Conservation (phyloP, 1,139 yeast genomes). For the Hansenula anomala region DNA sequence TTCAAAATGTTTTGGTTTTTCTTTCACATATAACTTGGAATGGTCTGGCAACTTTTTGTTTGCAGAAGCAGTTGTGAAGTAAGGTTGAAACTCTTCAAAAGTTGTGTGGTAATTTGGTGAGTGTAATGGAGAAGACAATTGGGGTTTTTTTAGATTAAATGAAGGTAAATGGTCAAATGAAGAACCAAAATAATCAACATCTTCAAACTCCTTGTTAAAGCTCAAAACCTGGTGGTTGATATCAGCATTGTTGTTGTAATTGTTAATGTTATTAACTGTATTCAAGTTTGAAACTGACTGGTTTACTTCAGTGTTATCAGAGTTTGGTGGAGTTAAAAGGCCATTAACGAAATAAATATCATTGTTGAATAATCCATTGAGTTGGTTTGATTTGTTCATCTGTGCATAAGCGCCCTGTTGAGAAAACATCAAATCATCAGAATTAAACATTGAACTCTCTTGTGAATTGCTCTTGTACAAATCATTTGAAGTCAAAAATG, state of each 20-base stretch:
- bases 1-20: too few species aligned
- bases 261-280: too few species aligned
- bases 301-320: background rate
- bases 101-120: conserved; percentile 1
- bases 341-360: background rate
- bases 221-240: background rate
- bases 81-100: background rate
- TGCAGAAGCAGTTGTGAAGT: too few species aligned
- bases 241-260: too few species aligned
- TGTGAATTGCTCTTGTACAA: too few species aligned
- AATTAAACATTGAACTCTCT: background rate
- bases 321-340: conserved; percentile 1
- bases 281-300: background rate
- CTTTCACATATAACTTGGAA: too few species aligned
- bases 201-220: background rate
- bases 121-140: conserved; percentile 2
- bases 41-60: too few species aligned
- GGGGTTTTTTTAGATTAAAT: background rate
- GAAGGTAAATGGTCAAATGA: background rate
- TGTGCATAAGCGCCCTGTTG: too few species aligned
- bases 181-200: background rate
- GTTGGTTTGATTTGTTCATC: background rate
- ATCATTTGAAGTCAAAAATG: too few species aligned
- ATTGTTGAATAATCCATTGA: background rate
- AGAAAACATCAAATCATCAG: conserved; percentile 2